A percentile compares a stretch with the other conserved stretches of the same genome.
Evolutionary conservation across 768 basidiomycete species (phyloP).

Genomic region (Lactarius quietus): DNA sequence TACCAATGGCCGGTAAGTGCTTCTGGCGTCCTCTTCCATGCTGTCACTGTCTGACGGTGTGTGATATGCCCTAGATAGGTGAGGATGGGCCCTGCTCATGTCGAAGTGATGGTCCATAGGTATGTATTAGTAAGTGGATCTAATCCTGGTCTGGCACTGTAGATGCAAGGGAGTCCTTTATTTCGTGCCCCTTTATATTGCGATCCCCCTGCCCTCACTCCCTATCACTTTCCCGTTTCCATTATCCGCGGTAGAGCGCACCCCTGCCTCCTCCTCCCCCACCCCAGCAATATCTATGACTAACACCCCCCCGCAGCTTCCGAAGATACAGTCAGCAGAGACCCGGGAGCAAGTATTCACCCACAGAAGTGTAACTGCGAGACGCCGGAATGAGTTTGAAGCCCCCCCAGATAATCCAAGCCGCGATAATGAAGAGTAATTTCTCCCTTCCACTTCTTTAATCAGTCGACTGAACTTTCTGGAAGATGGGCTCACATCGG

Average conservation of each 20-base stretch:
- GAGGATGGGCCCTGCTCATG: background rate
- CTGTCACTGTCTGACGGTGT: background rate
- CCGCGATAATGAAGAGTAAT: constrained; percentile 11
- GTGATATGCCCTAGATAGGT: background rate
- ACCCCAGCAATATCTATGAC: too few species aligned
- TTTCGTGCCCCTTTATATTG: background rate
- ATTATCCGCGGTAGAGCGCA: background rate
- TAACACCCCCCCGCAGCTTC: background rate
- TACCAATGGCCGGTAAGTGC: background rate
- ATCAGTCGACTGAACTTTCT: background rate
- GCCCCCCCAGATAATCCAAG: background rate
- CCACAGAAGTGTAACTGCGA: background rate
- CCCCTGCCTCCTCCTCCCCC: background rate
- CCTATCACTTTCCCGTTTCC: background rate
- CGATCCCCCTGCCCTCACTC: background rate
- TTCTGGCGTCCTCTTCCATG: background rate
- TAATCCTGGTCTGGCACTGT: constrained; percentile 8
- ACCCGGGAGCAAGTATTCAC: constrained; percentile 6
- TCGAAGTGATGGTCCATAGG: background rate
- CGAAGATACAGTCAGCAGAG: background rate
- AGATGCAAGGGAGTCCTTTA: background rate
- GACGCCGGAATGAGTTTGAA: background rate
- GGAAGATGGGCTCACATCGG: background rate
- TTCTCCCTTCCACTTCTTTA: background rate
- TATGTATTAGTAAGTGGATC: background rate